Evolutionary conservation across 2,329 filamentous ascomycete genomes (phyloP).

Genomic region (Didymella sp.): DNA sequence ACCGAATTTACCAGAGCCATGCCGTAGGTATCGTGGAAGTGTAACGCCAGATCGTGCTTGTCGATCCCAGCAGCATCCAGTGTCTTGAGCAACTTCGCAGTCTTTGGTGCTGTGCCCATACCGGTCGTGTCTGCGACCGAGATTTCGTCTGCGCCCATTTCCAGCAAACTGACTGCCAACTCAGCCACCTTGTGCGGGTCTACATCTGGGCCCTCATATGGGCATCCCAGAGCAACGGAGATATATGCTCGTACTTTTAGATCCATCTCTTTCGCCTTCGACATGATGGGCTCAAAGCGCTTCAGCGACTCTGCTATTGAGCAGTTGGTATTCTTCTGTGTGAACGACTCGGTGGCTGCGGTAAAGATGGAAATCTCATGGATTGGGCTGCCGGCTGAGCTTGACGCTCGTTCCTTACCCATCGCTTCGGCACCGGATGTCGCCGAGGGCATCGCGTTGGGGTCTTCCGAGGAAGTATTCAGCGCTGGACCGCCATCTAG

Average conservation of each 20-base stretch:
- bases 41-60: slow-evolving; percentile 75
- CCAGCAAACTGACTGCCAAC: slow-evolving; percentile 70
- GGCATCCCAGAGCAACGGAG: slow-evolving; percentile 75
- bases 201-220: slow-evolving; percentile 71
- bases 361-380: slow-evolving; percentile 79
- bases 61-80: slow-evolving; percentile 72
- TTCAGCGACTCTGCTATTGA: slow-evolving; percentile 75
- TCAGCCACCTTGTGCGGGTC: slow-evolving; percentile 67
- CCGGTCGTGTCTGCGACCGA: slow-evolving; percentile 90
- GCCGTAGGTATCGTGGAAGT: slow-evolving; percentile 90
- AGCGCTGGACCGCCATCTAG: slow-evolving; percentile 48
- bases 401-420: slow-evolving; percentile 22
- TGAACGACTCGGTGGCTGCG: slow-evolving; percentile 81
- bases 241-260: slow-evolving; percentile 80
- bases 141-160: slow-evolving; percentile 90
- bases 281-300: slow-evolving; percentile 73
- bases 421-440: slow-evolving; percentile 47
- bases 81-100: slow-evolving; percentile 68
- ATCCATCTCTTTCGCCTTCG: slow-evolving; percentile 67
- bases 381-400: slow-evolving; percentile 24
- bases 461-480: slow-evolving; percentile 53
- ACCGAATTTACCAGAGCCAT: slow-evolving; percentile 84
- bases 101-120: slow-evolving; percentile 81
- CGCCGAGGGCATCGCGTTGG: slow-evolving; percentile 52
- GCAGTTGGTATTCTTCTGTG: slow-evolving; percentile 82